phyloP scores from a whole-genome alignment of 441 rosid species.

The Pelargonium citronellum region DNA sequence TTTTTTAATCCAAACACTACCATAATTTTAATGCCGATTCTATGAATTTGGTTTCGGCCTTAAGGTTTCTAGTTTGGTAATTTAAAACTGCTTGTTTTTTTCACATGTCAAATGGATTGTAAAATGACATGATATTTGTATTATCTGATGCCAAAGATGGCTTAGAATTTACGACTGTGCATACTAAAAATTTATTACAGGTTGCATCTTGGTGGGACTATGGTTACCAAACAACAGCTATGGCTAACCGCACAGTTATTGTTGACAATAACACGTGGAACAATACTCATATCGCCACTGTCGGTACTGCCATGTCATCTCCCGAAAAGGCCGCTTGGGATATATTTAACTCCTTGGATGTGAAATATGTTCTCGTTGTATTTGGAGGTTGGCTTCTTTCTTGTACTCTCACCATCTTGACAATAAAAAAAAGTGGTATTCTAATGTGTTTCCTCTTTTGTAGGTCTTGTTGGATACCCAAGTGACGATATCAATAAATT shows the following conservation, averaged over 20 bases:
- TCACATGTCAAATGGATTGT: too few species aligned
- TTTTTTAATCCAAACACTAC: too few species aligned
- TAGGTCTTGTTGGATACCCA: constrained; percentile 97
- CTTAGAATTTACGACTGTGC: not conserved
- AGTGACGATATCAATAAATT: constrained; percentile 98
- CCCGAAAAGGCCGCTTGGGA: constrained; percentile 99
- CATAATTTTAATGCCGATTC: not conserved
- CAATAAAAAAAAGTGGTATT: constrained; percentile 11
- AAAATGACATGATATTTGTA: not conserved
- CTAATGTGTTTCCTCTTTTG: constrained; percentile 34
- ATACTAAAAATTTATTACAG: constrained; percentile 31
- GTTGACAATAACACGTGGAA: constrained; percentile 99
- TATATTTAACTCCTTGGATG: constrained; percentile 90
- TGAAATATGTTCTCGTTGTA: constrained; percentile 94
- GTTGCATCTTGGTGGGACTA: constrained; percentile 99
- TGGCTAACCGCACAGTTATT: constrained; percentile 98
- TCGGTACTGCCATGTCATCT: constrained; percentile 99
- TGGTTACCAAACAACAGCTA: constrained; percentile 98
- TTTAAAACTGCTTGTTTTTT: too few species aligned
- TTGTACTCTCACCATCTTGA: constrained; percentile 11
- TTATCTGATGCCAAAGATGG: not conserved
- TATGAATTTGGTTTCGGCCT: not conserved
- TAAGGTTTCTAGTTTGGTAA: not conserved
- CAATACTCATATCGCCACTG: constrained; percentile 98
- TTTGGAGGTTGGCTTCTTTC: constrained; percentile 76